Percentiles rank a stretch among this genome's conserved stretches.
These are phyloP conservation scores for Gorgonomyces haynaldii DNA, from an alignment of 192 early-diverging fungal species.

Conservation along the genomic window DNA sequence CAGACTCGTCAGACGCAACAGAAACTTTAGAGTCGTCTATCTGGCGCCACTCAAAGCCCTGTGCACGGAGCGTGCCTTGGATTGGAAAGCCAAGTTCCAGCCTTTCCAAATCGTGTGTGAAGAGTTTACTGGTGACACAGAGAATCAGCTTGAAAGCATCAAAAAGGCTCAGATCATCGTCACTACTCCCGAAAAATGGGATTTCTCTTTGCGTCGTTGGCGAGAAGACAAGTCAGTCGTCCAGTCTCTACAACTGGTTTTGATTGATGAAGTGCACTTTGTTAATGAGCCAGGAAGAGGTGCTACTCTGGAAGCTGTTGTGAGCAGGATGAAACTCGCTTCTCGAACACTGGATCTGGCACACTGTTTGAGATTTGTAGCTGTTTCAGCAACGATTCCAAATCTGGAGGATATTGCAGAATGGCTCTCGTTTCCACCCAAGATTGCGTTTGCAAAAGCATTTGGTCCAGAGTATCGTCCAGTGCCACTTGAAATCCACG, in stretches of 20 bases:
- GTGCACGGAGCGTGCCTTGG: constrained; percentile 43
- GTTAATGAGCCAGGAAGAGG: constrained; percentile 51
- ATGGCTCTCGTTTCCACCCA: no score
- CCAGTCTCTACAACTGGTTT: constrained; percentile 23
- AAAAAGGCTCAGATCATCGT: constrained; percentile 38
- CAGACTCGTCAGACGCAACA: neutral
- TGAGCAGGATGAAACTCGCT: constrained; percentile 30
- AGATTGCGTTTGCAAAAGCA: no score
- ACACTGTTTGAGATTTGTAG: constrained; percentile 28
- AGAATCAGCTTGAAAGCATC: constrained; percentile 6
- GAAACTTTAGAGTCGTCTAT: constrained; percentile 42
- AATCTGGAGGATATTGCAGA: constrained; percentile 55
- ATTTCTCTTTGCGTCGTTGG: constrained; percentile 54
- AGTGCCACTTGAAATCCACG: constrained; percentile 40
- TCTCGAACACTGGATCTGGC: neutral
- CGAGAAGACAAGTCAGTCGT: constrained; percentile 8
- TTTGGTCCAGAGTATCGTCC: constrained; percentile 68
- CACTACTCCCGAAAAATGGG: constrained; percentile 76
- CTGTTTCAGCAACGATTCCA: constrained; percentile 56
- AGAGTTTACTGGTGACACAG: constrained; percentile 58
- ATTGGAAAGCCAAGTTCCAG: constrained; percentile 52
- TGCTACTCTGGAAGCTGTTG: constrained; percentile 59
- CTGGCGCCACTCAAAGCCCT: constrained; percentile 57
- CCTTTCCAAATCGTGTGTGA: constrained; percentile 32
- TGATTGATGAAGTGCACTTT: constrained; percentile 71